These are phyloP conservation scores for Globisporangium nagaii DNA, from an alignment of 352 stramenopile genomes.

Conservation along the genomic window DNA sequence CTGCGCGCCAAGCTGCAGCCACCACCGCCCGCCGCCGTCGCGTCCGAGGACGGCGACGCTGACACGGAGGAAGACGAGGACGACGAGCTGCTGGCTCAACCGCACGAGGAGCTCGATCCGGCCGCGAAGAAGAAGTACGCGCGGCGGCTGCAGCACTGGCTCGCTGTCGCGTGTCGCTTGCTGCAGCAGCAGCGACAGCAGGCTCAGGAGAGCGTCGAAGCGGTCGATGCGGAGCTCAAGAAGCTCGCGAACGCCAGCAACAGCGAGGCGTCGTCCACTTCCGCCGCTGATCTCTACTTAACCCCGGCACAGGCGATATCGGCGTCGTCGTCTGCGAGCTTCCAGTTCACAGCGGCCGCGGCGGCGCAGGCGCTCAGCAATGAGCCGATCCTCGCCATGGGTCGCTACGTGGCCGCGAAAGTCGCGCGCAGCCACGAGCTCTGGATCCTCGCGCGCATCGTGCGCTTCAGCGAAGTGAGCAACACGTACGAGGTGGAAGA, in stretches of 20 bases:
- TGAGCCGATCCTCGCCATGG: slow-evolving; percentile 38
- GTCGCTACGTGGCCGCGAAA: slow-evolving; percentile 66
- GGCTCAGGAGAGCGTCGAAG: slow-evolving; percentile 39
- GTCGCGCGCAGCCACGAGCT: slow-evolving; percentile 74
- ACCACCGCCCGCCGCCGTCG: not conserved
- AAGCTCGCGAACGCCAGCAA: slow-evolving; percentile 23
- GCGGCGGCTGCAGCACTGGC: slow-evolving; percentile 57
- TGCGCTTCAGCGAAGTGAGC: slow-evolving; percentile 84
- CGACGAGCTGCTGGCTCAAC: not conserved
- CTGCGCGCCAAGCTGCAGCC: slow-evolving; percentile 48
- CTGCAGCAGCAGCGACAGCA: slow-evolving; percentile 51
- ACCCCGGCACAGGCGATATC: slow-evolving; percentile 2
- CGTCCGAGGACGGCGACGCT: slow-evolving; percentile 6
- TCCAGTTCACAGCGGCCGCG: slow-evolving; percentile 12
- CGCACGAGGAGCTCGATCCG: not conserved
- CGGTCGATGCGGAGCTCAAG: slow-evolving; percentile 49
- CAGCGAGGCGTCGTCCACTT: not conserved
- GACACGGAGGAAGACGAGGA: slow-evolving; percentile 12
- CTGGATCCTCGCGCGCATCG: slow-evolving; percentile 92
- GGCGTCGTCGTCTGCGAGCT: slow-evolving; percentile 7
- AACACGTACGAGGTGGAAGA: slow-evolving; percentile 96
- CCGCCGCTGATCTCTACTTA: slow-evolving; percentile 3
- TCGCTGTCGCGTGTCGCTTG: slow-evolving; percentile 50
- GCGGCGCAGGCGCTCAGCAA: slow-evolving; percentile 15
- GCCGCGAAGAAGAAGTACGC: slow-evolving; percentile 34